Conservation (phyloP, 2,329 filamentous ascomycete species). For the Cryphonectria parasitica region DNA sequence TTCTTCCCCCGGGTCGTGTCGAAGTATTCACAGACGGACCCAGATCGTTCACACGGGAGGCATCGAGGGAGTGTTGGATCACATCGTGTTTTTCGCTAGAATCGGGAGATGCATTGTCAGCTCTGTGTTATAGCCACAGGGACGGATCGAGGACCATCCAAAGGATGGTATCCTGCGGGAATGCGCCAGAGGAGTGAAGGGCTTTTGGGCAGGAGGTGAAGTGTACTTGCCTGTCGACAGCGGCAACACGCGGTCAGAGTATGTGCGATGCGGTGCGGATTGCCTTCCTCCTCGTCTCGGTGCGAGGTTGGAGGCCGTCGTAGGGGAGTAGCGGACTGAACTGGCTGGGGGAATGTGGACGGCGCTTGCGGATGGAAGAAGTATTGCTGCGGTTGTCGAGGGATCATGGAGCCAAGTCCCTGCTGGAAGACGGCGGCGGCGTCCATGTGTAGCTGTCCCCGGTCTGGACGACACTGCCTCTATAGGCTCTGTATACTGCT, state of each 20-base stretch:
- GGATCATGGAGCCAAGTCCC: slow-evolving; percentile 56
- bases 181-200: background rate
- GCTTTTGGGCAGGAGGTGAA: background rate
- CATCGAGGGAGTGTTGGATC: slow-evolving; percentile 91
- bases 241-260: slow-evolving; percentile 80
- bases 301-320: slow-evolving; percentile 36
- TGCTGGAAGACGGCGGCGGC: slow-evolving; percentile 63
- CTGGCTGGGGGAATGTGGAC: slow-evolving; percentile 33
- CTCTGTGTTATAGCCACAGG: background rate
- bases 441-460: slow-evolving; percentile 53
- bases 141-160: background rate
- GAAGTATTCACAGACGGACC: slow-evolving; percentile 92
- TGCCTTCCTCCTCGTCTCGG: slow-evolving; percentile 55
- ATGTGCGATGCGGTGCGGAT: slow-evolving; percentile 70
- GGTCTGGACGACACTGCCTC: background rate
- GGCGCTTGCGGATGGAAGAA: slow-evolving; percentile 36
- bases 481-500: background rate
- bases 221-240: slow-evolving; percentile 70
- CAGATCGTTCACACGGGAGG: slow-evolving; percentile 88
- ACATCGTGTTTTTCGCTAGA: slow-evolving; percentile 91
- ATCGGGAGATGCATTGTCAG: slow-evolving; percentile 24
- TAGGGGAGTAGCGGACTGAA: slow-evolving; percentile 27
- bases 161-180: slow-evolving; percentile 7
- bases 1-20: slow-evolving; percentile 85
- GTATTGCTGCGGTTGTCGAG: slow-evolving; percentile 43